Conservation (phyloP, 805 yeast genomes). For the Myxozyma nipponensis region DNA sequence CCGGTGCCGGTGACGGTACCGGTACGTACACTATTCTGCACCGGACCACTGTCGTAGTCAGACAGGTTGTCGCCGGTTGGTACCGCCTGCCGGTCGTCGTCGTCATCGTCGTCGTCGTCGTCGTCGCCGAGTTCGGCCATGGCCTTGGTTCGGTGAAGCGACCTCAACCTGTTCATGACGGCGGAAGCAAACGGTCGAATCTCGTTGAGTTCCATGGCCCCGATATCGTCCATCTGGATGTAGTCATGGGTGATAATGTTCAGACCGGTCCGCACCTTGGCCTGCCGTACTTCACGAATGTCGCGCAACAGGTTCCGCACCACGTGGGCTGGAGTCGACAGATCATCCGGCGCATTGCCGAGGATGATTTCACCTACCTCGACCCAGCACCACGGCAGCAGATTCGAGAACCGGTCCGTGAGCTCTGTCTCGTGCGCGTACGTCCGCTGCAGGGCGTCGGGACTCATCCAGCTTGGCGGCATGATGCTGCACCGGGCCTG, state of each 20-base stretch:
- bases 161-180: conserved; percentile 74
- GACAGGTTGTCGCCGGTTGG: too few species aligned
- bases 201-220: conserved; percentile 82
- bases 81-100: conserved; percentile 1
- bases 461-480: conserved; percentile 79
- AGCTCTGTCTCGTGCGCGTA: conserved; percentile 64
- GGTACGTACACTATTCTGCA: too few species aligned
- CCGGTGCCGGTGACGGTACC: too few species aligned
- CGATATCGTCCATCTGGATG: conserved; percentile 75
- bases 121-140: conserved; percentile 12
- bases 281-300: conserved; percentile 72
- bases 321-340: conserved; percentile 66
- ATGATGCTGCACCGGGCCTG: conserved; percentile 84
- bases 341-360: conserved; percentile 68
- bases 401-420: conserved; percentile 55
- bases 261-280: conserved; percentile 79
- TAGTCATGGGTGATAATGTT: conserved; percentile 74
- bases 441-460: conserved; percentile 49
- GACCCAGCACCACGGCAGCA: conserved; percentile 84
- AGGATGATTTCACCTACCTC: conserved; percentile 71
- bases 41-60: too few species aligned
- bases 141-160: conserved; percentile 39
- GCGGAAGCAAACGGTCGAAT: conserved; percentile 74
- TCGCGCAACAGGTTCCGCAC: conserved; percentile 73
- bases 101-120: conserved; percentile 9